Percentiles rank a stretch among this genome's conserved stretches.
Evolutionary conservation across 306 rosid genomes (phyloP).

Genomic region (Albizia julibrissin): DNA sequence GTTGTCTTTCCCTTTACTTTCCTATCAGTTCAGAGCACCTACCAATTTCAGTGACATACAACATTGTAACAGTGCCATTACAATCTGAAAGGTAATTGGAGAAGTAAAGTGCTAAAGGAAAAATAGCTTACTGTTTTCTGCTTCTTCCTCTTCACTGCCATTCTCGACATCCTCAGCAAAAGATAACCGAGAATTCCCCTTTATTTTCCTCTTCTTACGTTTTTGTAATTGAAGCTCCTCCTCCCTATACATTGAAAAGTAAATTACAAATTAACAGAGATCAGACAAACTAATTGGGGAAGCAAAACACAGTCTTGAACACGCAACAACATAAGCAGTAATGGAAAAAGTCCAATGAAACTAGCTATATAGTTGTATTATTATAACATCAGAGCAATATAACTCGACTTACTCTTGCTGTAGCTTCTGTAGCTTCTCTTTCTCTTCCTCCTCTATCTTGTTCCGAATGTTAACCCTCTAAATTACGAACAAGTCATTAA

Average conservation of each 20-base stretch:
- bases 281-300: not conserved
- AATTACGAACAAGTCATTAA: slow-evolving; percentile 17
- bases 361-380: not conserved
- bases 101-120: slow-evolving; percentile 2
- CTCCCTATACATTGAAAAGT: slow-evolving; percentile 54
- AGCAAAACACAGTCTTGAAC: not conserved
- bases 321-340: not conserved
- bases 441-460: slow-evolving; percentile 98
- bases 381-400: not conserved
- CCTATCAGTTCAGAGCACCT: not conserved
- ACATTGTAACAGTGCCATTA: not conserved
- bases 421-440: slow-evolving; percentile 93
- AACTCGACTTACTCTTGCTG: slow-evolving; percentile 72
- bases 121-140: slow-evolving; percentile 45
- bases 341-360: not conserved
- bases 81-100: not conserved
- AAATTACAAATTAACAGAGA: not conserved
- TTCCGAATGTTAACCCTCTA: slow-evolving; percentile 88
- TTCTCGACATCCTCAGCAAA: slow-evolving; percentile 82
- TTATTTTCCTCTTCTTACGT: slow-evolving; percentile 89
- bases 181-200: slow-evolving; percentile 79
- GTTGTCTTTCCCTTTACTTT: not conserved
- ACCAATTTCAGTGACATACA: not conserved
- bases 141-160: slow-evolving; percentile 78
- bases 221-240: slow-evolving; percentile 83